Base-by-base conservation (phyloP, 139 green algal genomes). In the Limnomonas spitsbergensis region DNA sequence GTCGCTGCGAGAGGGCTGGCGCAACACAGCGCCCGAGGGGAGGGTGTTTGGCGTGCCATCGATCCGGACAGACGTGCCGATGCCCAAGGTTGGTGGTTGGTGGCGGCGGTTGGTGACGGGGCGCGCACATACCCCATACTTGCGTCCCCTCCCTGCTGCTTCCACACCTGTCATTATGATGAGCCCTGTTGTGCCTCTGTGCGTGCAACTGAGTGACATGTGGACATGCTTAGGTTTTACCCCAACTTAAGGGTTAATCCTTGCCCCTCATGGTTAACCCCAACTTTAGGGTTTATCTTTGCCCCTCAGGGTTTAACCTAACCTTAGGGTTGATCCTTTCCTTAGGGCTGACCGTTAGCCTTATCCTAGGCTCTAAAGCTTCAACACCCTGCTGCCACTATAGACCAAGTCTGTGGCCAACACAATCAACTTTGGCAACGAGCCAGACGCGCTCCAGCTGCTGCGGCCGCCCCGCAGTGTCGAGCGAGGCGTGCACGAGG, bases 371-470 rank as follows among this genome's bases (percentile, higher is more conserved):
- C n/a, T n/a, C n/a, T n/a, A n/a, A n/a, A n/a, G n/a, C n/a, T n/a
- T n/a, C n/a, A n/a, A n/a, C n/a, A n/a, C n/a, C n/a, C n/a, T n/a
- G n/a, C n/a, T n/a, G n/a, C n/a, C n/a, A 61, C 14, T 61, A 20
- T 20, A 70, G 56, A 20, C 29, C 4, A 69, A 32, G n/a, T 88
- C 82, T 29, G 83, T 92, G 27, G 84, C 86, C 24, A 88, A 85
- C 76, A 82, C 79, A 0, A 69, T 84, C 29, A 93, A 93, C 86
- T 92, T 92, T 66, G 90, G 90, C 76, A 91, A 92, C 40, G 89
- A 94, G 82, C 86, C 88, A 2, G 84, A 85, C 80, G 84, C 86
- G 0, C 47, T 78, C 9, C 78, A 88, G 72, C 87, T 94, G 47
- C 82, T 94, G 24, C 77, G 85, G 6, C 90, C 90, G 29, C 80